Conservation (phyloP, 306 rosid species). For the Gillenia trifoliata region DNA sequence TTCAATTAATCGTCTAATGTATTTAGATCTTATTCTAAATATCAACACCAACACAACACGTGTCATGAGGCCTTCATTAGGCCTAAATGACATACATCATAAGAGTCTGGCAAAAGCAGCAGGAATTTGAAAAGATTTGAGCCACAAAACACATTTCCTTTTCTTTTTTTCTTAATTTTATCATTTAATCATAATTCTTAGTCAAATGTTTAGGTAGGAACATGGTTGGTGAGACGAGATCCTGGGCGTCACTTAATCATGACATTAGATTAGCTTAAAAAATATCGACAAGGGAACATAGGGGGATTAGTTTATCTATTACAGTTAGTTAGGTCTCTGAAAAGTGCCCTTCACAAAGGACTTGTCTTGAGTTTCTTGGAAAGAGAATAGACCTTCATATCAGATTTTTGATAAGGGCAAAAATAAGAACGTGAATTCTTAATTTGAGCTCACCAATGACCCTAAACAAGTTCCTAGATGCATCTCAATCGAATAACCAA, state of each 20-base stretch:
- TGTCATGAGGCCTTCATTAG: not conserved
- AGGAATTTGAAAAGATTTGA: not conserved
- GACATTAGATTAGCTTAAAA: too few species aligned
- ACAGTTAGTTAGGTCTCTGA: constrained; percentile 18
- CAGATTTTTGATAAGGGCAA: not conserved
- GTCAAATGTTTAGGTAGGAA: not conserved
- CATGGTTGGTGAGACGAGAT: not conserved
- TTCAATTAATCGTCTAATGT: too few species aligned
- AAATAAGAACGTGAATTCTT: constrained; percentile 4
- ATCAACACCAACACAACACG: not conserved
- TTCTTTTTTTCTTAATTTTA: not conserved
- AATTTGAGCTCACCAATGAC: not conserved
- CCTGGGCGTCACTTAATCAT: too few species aligned
- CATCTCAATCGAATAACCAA: not conserved
- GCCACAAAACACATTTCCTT: not conserved
- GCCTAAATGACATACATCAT: not conserved
- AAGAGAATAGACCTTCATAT: not conserved
- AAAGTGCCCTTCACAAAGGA: constrained; percentile 30
- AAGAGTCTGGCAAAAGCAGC: not conserved
- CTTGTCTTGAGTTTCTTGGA: constrained; percentile 14
- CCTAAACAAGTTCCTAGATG: constrained; percentile 16
- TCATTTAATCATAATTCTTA: not conserved
- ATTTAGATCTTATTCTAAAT: too few species aligned
- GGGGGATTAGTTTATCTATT: not conserved
- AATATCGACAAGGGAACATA: not conserved